Evolutionary conservation across 2,329 filamentous ascomycete species (phyloP).

Genomic region (Fusarium multiceps): DNA sequence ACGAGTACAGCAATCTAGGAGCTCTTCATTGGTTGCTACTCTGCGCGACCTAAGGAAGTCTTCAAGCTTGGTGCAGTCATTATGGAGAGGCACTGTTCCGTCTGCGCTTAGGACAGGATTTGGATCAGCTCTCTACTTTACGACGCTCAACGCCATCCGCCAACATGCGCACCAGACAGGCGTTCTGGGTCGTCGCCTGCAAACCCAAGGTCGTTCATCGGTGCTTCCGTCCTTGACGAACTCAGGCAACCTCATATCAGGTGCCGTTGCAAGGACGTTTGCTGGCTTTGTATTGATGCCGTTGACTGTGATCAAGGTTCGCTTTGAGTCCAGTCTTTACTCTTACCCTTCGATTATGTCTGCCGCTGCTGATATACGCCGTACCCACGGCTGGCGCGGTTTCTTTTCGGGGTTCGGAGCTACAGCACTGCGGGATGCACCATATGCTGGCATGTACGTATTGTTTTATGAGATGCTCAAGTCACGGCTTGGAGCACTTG

Average conservation of each 20-base stretch:
- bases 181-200: slow-evolving; percentile 39
- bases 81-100: slow-evolving; percentile 94
- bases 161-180: slow-evolving; percentile 62
- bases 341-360: slow-evolving; percentile 79
- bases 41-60: slow-evolving; percentile 61
- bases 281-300: slow-evolving; percentile 96
- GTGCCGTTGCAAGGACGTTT: slow-evolving; percentile 83
- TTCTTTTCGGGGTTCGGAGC: slow-evolving; percentile 96
- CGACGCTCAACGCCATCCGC: slow-evolving; percentile 84
- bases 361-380: slow-evolving; percentile 79
- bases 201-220: slow-evolving; percentile 64
- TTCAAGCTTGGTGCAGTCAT: slow-evolving; percentile 71
- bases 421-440: slow-evolving; percentile 92
- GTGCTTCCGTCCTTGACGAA: slow-evolving; percentile 85
- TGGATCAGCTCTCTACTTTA: slow-evolving; percentile 94
- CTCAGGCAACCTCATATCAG: slow-evolving; percentile 85
- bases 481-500: slow-evolving; percentile 60
- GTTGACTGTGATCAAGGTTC: slow-evolving; percentile 94
- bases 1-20: slow-evolving; percentile 87
- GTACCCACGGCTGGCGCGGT: slow-evolving; percentile 78
- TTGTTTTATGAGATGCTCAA: slow-evolving; percentile 92
- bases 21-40: slow-evolving; percentile 67
- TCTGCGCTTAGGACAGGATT: slow-evolving; percentile 94
- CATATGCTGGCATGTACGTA: slow-evolving; percentile 94
- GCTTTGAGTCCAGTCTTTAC: slow-evolving; percentile 91